phyloP scores from a whole-genome alignment of 2,329 filamentous ascomycete species.

The Colletotrichum zoysiae region DNA sequence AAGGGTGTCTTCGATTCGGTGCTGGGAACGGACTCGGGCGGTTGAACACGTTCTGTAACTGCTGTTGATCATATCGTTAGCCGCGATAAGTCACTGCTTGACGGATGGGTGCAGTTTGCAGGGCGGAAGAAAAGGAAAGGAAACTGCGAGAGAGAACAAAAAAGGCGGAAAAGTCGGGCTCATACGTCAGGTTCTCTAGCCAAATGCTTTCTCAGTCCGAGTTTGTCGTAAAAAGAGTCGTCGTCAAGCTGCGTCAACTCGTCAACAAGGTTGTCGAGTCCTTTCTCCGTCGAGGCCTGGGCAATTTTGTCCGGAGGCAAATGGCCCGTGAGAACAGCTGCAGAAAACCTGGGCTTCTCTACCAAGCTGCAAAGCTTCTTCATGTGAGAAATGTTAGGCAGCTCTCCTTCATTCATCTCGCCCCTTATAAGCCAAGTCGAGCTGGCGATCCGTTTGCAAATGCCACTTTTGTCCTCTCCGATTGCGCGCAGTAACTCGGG shows the following conservation, averaged over 20 bases:
- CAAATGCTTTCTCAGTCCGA: slow-evolving; percentile 40
- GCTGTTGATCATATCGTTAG: slow-evolving; percentile 46
- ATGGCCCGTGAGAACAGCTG: slow-evolving; percentile 47
- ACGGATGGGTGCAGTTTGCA: neutral
- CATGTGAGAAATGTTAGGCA: slow-evolving; percentile 54
- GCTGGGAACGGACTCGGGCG: slow-evolving; percentile 40
- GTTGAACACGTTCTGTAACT: slow-evolving; percentile 48
- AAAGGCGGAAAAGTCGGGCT: slow-evolving; percentile 22
- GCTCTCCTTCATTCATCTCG: slow-evolving; percentile 46
- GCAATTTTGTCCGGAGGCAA: slow-evolving; percentile 49
- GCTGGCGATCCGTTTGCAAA: slow-evolving; percentile 43
- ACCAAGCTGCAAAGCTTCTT: slow-evolving; percentile 48
- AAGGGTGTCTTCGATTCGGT: slow-evolving; percentile 5
- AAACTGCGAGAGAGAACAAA: neutral
- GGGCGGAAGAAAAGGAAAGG: neutral
- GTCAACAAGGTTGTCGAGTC: slow-evolving; percentile 47
- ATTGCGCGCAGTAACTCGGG: slow-evolving; percentile 14
- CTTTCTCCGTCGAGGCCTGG: slow-evolving; percentile 42
- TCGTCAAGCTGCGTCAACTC: slow-evolving; percentile 46
- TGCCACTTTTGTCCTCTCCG: slow-evolving; percentile 8
- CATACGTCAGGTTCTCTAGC: slow-evolving; percentile 52
- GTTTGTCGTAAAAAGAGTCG: slow-evolving; percentile 46
- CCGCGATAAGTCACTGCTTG: slow-evolving; percentile 1
- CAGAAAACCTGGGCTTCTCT: slow-evolving; percentile 48
- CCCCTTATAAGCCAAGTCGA: slow-evolving; percentile 47